Evolutionary conservation across 2,329 filamentous ascomycete species (phyloP), one percentile per base, ranked within the genome.

Genomic region (Zymoseptoria ardabiliae): DNA sequence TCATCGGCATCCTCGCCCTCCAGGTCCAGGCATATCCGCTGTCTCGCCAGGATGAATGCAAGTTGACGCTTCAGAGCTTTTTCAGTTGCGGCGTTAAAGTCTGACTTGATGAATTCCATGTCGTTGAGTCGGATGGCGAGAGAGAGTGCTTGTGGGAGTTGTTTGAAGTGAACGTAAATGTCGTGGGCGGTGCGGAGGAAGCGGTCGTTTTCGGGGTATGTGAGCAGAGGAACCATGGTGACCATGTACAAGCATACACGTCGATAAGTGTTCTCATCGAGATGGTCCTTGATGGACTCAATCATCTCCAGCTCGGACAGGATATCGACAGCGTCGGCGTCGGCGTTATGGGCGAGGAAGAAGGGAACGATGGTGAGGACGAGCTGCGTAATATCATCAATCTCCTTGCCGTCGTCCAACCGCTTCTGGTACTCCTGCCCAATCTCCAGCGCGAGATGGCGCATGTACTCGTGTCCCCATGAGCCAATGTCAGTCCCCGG

Each of bases 301-400:
- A 99, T 97, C 73, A 97, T 96, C 77, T 99, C 94, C 61, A 99
- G 80, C 77, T 99, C 95, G 73, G 91, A 97, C 81, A 99, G 85
- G 66, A 99, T 82, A 75, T 99, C 94, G 45, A 99, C 94, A 2
- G 94, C 95, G 75, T 99, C 94, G 21, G 94, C 95, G 78, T 99
- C 94, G 54, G 94, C 94, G 69, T 99, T 97, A 81, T 93, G 95
- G 79, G 93, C 90, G 59, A 99, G 82, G 78, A 97, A 99, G 70
- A 96, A 90, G 1, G 95, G 94, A 10, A 99, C 90, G 30, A 99
- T 83, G 45, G 88, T 82, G 63, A 93, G 77, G 19, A 91, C 90
- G 58, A 99, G 85, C 68, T 96, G 87, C 57, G 91, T 85, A 59
- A 99, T 81, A 70, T 99, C 93, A 68, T 90, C 83, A 21, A 87